A percentile compares a stretch with the other conserved stretches of the same genome.
Conservation (phyloP, 805 yeast species). For the Schizosaccharomyces osmophilus region DNA sequence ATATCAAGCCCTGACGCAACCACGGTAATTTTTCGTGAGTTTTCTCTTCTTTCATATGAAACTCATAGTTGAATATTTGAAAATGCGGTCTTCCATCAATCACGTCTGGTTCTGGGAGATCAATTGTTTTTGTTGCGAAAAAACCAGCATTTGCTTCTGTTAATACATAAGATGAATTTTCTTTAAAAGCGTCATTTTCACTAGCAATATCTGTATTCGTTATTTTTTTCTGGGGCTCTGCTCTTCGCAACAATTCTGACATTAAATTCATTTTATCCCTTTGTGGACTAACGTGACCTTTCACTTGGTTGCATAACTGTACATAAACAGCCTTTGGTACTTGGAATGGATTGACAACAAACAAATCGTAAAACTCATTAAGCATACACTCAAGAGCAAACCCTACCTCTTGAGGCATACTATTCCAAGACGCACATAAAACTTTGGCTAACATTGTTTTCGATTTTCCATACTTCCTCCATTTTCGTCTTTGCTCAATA, state of each 20-base stretch:
- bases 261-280: neutral
- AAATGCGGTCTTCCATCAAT: neutral
- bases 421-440: neutral
- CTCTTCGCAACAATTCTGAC: neutral
- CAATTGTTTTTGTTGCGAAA: neutral
- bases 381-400: neutral
- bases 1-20: neutral
- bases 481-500: neutral
- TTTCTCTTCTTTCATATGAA: neutral
- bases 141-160: neutral
- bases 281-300: neutral
- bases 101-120: neutral
- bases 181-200: neutral
- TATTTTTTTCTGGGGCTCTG: neutral
- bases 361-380: neutral
- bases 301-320: neutral
- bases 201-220: neutral
- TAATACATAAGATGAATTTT: neutral
- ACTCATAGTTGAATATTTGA: neutral
- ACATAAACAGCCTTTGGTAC: neutral
- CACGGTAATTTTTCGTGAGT: neutral
- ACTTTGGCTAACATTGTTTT: neutral
- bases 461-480: neutral
- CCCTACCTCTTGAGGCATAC: neutral
- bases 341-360: neutral